phyloP scores from a whole-genome alignment of 2,329 filamentous ascomycete genomes.

The Aspergillus viridinutans region DNA sequence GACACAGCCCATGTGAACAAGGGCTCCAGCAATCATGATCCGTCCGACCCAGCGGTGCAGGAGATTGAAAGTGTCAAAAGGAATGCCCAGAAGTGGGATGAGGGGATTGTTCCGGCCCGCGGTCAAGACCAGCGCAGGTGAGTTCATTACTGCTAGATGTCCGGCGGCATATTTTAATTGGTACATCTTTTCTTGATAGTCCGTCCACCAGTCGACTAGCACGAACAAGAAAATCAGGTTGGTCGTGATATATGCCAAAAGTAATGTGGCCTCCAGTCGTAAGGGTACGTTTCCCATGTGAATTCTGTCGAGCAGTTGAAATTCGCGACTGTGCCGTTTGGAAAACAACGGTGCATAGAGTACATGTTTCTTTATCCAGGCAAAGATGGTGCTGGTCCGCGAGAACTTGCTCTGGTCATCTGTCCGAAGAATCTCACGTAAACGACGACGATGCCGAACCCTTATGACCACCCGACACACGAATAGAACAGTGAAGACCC shows the following conservation, averaged over 20 bases:
- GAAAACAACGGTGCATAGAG: conserved; percentile 62
- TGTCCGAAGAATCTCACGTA: conserved; percentile 13
- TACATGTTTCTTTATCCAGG: conserved; percentile 37
- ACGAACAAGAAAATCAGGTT: conserved; percentile 68
- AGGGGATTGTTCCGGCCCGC: conserved; percentile 89
- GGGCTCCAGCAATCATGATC: conserved; percentile 61
- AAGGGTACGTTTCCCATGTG: conserved; percentile 71
- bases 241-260: conserved; percentile 60
- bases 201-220: conserved; percentile 30
- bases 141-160: conserved; percentile 76
- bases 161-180: conserved; percentile 74
- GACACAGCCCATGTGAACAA: conserved; percentile 58
- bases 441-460: conserved; percentile 22
- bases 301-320: conserved; percentile 59
- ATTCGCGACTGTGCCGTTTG: conserved; percentile 68
- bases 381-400: conserved; percentile 9
- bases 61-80: conserved; percentile 92
- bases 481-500: conserved; percentile 21
- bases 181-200: conserved; percentile 27
- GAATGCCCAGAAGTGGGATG: conserved; percentile 72
- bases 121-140: conserved; percentile 80
- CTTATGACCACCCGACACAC: conserved; percentile 19
- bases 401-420: conserved; percentile 21
- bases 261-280: conserved; percentile 66
- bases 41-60: conserved; percentile 78